Base-by-base conservation (phyloP, 2,329 filamentous ascomycete species). In the Dothistroma septosporum region DNA sequence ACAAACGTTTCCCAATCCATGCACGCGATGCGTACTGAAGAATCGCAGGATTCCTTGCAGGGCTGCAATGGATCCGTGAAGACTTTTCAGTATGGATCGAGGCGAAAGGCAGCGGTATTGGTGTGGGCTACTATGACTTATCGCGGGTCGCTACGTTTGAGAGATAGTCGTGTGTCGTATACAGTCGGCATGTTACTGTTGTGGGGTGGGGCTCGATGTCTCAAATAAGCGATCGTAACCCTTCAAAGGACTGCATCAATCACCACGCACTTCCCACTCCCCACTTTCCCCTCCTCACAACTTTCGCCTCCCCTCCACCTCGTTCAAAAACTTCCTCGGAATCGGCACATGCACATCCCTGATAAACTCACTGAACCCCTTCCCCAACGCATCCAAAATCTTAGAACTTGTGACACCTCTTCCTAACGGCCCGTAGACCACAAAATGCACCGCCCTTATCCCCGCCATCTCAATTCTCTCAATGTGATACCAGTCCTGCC, bases 361-460 rank as follows among this genome's bases (percentile, higher is more conserved):
- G 47, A 69, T 64, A 54, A 64, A 69, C 19, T 69, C 67, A 3
- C 46, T 56, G 35, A 68, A 67, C 12, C 67, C 67, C 50, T 70
- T 70, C 3, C 68, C 68, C 12, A 69, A 57, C 7, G 59, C 60
- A 57, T 70, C 68, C 31, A 70, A 54, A 16, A 67, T 57, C 53
- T 61, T 68, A 14, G 63, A 66, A 52, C 61, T 65, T 16, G 62
- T 67, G 41, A 69, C 62, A 24, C 68, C 68, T 59, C 68, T 55
- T 22, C 64, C 68, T 10, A 70, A 49, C 4, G 62, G 63, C 3
- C 66, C 68, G 55, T 68, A 69, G 4, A 70, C 56, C 14, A 69
- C 66, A 28, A 78, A 77, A 64, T 78, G 76, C 48, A 78, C 75
- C 2, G 76, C 75, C 28, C 68, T 65, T 21, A 78, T 72, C 16